These are phyloP conservation scores for Carpinus fangiana DNA, from an alignment of 306 rosid genomes.

Conservation along the genomic window DNA sequence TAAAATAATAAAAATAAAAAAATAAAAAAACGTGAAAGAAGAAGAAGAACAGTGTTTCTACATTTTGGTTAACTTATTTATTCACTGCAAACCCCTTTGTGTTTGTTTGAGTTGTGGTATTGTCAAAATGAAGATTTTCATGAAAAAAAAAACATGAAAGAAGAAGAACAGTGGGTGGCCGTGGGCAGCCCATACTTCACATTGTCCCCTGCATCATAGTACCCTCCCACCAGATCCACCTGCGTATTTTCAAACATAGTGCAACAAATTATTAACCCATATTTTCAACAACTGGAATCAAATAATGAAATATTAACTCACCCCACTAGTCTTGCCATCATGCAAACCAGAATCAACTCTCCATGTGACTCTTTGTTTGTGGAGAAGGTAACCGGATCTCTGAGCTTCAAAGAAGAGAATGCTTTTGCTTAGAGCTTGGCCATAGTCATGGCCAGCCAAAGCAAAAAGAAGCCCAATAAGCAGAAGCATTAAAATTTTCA, in stretches of 20 bases:
- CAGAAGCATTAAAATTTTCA: constrained; percentile 57
- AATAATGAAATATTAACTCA: too few relatives aligned
- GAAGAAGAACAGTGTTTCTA: too few relatives aligned
- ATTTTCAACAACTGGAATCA: too few relatives aligned
- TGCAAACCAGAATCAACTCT: constrained; percentile 79
- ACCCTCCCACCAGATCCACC: constrained; percentile 97
- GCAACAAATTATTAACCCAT: background rate
- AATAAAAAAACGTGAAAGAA: too few relatives aligned
- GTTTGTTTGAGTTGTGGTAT: too few relatives aligned
- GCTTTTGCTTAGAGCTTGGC: constrained; percentile 81
- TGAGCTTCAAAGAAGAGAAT: constrained; percentile 95
- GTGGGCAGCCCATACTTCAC: constrained; percentile 94
- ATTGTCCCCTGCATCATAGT: constrained; percentile 98
- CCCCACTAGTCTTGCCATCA: constrained; percentile 87
- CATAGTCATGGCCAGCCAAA: constrained; percentile 75
- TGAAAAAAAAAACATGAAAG: too few relatives aligned
- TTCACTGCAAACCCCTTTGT: too few relatives aligned
- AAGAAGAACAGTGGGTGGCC: too few relatives aligned
- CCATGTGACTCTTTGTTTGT: constrained; percentile 86
- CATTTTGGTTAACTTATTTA: too few relatives aligned
- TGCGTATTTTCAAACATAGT: constrained; percentile 17
- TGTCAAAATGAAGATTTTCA: too few relatives aligned
- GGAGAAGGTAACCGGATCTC: constrained; percentile 87
- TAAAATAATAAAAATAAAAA: too few relatives aligned
- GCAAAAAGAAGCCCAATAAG: constrained; percentile 41